These are phyloP conservation scores for Ceraceosorus bombacis DNA, from an alignment of 1,284 basidiomycete genomes.

Conservation along the genomic window DNA sequence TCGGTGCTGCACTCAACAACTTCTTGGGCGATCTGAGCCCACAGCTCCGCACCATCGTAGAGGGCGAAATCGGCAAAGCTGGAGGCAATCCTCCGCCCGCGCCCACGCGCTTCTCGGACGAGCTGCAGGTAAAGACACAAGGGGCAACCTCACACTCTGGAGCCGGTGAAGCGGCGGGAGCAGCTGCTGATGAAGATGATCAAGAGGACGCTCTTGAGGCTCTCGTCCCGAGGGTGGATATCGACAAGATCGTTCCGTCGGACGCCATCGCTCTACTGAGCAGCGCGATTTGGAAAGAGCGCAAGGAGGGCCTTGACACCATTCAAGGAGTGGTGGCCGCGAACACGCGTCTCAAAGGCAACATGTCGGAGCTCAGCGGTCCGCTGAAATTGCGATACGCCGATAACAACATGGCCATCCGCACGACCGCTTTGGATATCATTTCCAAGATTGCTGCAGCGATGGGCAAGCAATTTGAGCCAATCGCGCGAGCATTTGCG, in stretches of 20 bases:
- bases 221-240: constrained; percentile 85
- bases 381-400: constrained; percentile 79
- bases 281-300: constrained; percentile 85
- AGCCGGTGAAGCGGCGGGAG: background rate
- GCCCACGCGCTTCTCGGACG: constrained; percentile 54
- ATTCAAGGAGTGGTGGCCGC: constrained; percentile 74
- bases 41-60: constrained; percentile 83
- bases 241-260: constrained; percentile 78
- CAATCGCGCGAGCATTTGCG: constrained; percentile 69
- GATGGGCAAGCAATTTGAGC: constrained; percentile 93
- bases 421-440: constrained; percentile 79
- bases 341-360: constrained; percentile 84
- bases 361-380: constrained; percentile 75
- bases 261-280: constrained; percentile 78
- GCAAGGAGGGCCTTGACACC: constrained; percentile 87
- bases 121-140: constrained; percentile 46
- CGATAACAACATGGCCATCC: constrained; percentile 91
- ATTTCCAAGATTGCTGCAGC: constrained; percentile 79
- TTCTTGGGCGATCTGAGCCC: constrained; percentile 91
- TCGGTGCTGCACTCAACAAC: constrained; percentile 81
- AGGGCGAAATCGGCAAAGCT: constrained; percentile 87
- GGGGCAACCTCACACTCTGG: constrained; percentile 38
- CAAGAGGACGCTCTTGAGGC: constrained; percentile 58
- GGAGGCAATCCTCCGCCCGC: constrained; percentile 70
- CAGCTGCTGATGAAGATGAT: constrained; percentile 19